Evolutionary conservation across 225 moss, liverwort and hornwort species (phyloP), one percentile per base, ranked within the genome.

Genomic region (Rhytidiadelphus loreus): DNA sequence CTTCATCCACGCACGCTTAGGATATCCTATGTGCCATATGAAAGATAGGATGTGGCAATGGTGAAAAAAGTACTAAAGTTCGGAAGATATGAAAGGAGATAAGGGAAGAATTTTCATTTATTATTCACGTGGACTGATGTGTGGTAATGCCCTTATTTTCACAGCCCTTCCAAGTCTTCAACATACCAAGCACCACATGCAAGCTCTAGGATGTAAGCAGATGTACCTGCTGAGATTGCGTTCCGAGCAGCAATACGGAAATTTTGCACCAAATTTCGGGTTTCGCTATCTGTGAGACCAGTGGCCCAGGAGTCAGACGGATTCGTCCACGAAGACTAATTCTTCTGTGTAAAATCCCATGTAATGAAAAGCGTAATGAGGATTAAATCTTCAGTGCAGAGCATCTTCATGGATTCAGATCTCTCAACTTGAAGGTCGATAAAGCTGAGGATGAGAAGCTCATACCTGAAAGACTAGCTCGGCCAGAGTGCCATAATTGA

Each of bases 401-500:
- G 61, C 33, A 53, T 57, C 37, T 60, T 76, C 26, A 59, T 61
- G 43, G 33, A 60, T 43, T 59, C 41, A 59, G 20, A 29, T 58
- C 13, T 43, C 80, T 80, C 41, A 30, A 59, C 13, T 59, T 48
- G 44, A 86, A 83, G 46, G 48, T 77, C 69, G 2, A 23, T 32
- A 46, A 57, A 77, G 9, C 7, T 37, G 72, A 44, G 39, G 55
- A 52, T 72, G 25, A 52, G 24, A 83, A 77, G 52, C 57, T 65
- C 92, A 84, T 94, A 96, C 96, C 92, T 80, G 93, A 94, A 41
- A 91, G 96, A 21, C 57, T 79, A 14, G 68, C 57, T 83, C 98
- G 90, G 44, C 93, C 95, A 64, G 92, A 90, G 75, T 97, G 96
- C 96, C 96, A 96, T 64, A 97, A 12, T 80, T 98, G 83, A 55